A percentile compares a stretch with the other conserved stretches of the same genome.
Conservation (phyloP, 257 asterid genomes). For the Solanum rostratum region DNA sequence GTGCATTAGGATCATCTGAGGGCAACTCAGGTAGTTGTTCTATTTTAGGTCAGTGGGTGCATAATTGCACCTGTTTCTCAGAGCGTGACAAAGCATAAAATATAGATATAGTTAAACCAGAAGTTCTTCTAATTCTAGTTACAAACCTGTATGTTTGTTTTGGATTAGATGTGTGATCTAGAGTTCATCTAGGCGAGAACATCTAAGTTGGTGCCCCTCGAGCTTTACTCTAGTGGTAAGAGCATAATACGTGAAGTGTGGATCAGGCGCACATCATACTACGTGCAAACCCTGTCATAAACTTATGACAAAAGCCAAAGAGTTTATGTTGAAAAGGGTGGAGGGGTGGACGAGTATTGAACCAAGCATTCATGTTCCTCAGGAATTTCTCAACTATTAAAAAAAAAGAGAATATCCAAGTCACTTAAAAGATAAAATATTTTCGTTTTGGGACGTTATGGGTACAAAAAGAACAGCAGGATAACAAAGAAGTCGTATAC, state of each 20-base stretch:
- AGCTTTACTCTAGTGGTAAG: not conserved
- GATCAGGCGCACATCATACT: not conserved
- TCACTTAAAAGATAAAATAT: not conserved
- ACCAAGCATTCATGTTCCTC: not conserved
- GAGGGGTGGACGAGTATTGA: not conserved
- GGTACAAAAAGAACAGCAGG: not conserved
- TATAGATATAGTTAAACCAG: not conserved
- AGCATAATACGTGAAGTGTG: not conserved
- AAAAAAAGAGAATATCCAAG: not conserved
- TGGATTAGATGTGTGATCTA: not conserved
- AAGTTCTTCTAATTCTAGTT: not conserved
- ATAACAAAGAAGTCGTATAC: not conserved
- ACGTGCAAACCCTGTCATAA: not conserved
- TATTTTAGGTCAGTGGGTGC: not conserved
- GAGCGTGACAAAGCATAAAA: not conserved
- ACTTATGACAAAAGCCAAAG: not conserved
- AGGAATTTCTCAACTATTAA: not conserved
- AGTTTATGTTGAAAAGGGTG: not conserved
- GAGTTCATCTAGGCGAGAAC: not conserved
- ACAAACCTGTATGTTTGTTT: not conserved
- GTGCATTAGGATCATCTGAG: not conserved
- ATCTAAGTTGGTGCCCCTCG: not conserved
- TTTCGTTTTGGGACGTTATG: not conserved
- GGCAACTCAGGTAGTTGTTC: not conserved
- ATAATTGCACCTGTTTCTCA: not conserved